Evolutionary conservation across 148 eudicot genomes (phyloP), one percentile per base, ranked within the genome.

Genomic region (Chenopodium album): DNA sequence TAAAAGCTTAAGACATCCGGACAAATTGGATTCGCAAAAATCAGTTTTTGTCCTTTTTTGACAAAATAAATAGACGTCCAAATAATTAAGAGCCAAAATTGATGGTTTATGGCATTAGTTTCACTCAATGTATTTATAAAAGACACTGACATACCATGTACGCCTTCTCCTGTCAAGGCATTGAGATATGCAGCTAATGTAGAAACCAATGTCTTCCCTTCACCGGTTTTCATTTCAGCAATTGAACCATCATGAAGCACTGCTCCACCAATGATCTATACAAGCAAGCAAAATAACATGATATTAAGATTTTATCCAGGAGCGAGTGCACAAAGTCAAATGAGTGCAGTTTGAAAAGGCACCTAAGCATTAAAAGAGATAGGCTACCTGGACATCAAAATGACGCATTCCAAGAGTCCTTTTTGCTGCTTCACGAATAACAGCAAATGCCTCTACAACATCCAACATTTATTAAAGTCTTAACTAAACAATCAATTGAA

Each of bases 151-250:
- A 67, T 91, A 97, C 99, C 99, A 88, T 97, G 99, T 89, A 97
- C 98, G 83, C 99, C 98, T 79, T 96, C 94, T 44, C 96, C 97
- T 29, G 93, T 89, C 85, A 97, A 84, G 84, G 99, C 99, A 92
- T 97, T 97, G 67, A 97, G 99, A 92, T 97, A 97, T 31, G 99
- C 99, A 52, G 99, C 95, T 87, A 97, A 85, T 70, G 99, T 97
- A 71, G 99, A 97, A 80, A 97, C 99, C 87, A 97, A 81, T 19
- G 99, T 97, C 87, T 97, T 97, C 82, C 99, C 99, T 86, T 97
- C 99, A 41, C 99, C 99, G 3, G 99, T 97, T 89, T 97, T 97
- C 98, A 97, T 97, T 84, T 97, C 99, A 62, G 99, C 99, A 75
- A 97, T 97, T 76, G 94, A 91, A 71, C 97, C 98, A 87, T 97